Percentiles rank a stretch among this genome's conserved stretches.
Evolutionary conservation across 75 land plant genomes (phyloP).

Genomic region (Selaginella moellendorffii): DNA sequence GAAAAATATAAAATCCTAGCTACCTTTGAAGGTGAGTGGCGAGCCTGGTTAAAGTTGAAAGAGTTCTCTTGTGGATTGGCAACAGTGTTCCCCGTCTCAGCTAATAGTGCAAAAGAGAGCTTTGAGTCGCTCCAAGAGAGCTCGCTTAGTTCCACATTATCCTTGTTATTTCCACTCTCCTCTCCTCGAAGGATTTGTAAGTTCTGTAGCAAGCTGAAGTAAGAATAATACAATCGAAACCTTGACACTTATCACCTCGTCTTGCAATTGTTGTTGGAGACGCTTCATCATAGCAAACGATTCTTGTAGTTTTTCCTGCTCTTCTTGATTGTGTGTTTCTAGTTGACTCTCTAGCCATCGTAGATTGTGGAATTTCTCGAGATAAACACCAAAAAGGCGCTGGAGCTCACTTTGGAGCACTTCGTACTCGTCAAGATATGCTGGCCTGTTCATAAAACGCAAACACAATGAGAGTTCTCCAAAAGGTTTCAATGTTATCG

Average conservation of each 20-base stretch:
- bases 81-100: background rate
- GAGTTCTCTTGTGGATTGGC: background rate
- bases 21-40: background rate
- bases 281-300: conserved; percentile 13
- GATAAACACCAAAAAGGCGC: conserved; percentile 13
- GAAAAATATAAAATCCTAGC: background rate
- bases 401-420: conserved; percentile 19
- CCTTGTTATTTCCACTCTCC: background rate
- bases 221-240: background rate
- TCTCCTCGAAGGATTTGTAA: background rate
- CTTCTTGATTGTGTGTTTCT: conserved; percentile 13
- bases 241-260: conserved; percentile 13
- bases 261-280: conserved; percentile 20
- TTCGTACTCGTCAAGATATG: conserved; percentile 27
- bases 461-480: background rate
- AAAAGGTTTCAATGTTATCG: background rate
- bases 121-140: too few species aligned
- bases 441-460: conserved; percentile 18
- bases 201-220: background rate
- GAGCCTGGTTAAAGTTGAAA: background rate
- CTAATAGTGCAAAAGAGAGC: too few species aligned
- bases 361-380: conserved; percentile 22
- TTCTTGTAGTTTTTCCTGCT: conserved; percentile 24
- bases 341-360: conserved; percentile 24
- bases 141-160: background rate